Percentiles rank a stretch among this genome's conserved stretches.
phyloP scores from a whole-genome alignment of 305 asterid genomes.

The Stenogyne calaminthoides region DNA sequence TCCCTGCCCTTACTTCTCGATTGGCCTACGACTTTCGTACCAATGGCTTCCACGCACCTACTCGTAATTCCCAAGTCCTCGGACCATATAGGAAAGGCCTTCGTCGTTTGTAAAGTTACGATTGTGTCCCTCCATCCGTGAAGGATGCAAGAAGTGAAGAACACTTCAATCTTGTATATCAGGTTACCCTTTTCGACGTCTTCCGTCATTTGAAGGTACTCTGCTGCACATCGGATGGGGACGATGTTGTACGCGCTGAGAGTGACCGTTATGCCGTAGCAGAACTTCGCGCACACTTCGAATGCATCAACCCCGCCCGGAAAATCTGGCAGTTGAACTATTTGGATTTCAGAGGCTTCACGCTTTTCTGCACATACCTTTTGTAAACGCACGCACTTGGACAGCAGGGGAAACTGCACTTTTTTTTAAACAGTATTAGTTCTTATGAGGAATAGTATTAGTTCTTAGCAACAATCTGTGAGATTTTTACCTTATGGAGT shows the following conservation, averaged over 20 bases:
- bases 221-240: slow-evolving; percentile 70
- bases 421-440: too few species aligned
- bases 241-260: slow-evolving; percentile 80
- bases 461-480: too few species aligned
- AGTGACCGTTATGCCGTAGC: slow-evolving; percentile 83
- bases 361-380: slow-evolving; percentile 54
- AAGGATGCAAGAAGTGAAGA: slow-evolving; percentile 77
- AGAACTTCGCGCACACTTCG: slow-evolving; percentile 85
- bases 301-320: slow-evolving; percentile 89
- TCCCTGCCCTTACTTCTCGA: slow-evolving; percentile 57
- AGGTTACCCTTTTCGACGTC: slow-evolving; percentile 85
- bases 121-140: slow-evolving; percentile 83
- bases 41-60: slow-evolving; percentile 74
- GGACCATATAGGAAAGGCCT: slow-evolving; percentile 56
- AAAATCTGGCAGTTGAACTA: slow-evolving; percentile 67
- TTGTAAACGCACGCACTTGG: slow-evolving; percentile 71
- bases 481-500: slow-evolving; percentile 68
- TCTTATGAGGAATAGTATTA: too few species aligned
- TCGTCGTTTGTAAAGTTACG: slow-evolving; percentile 66
- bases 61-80: slow-evolving; percentile 68
- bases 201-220: slow-evolving; percentile 83
- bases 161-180: slow-evolving; percentile 67
- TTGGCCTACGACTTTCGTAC: slow-evolving; percentile 50
- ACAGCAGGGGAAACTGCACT: slow-evolving; percentile 90
- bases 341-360: slow-evolving; percentile 52